Conservation (phyloP, 129 eudicot genomes). For the Centella asiatica region DNA sequence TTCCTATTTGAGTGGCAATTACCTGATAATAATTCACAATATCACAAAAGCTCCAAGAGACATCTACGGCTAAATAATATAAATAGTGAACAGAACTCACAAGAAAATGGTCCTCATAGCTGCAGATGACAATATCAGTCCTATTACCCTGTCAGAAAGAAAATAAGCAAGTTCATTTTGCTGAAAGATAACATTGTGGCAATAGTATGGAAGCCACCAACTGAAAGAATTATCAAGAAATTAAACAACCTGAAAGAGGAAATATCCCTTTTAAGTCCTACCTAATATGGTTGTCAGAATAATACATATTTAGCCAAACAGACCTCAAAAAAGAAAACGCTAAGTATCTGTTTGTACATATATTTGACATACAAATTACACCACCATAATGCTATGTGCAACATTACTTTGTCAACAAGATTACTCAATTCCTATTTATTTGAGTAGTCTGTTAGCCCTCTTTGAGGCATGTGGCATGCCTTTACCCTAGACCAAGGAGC, state of each 20-base stretch:
- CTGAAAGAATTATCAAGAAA: background rate
- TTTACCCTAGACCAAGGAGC: too few species aligned
- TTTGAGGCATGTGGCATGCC: too few species aligned
- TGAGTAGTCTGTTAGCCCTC: too few species aligned
- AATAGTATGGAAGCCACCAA: background rate
- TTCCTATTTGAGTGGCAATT: constrained; percentile 86
- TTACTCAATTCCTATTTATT: background rate
- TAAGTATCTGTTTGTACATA: background rate
- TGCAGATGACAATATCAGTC: constrained; percentile 49
- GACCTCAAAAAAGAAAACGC: background rate
- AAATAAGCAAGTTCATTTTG: background rate
- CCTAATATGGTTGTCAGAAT: background rate
- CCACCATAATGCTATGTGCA: background rate
- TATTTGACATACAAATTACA: background rate
- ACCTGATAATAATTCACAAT: constrained; percentile 39
- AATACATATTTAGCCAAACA: background rate
- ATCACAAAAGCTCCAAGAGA: constrained; percentile 5
- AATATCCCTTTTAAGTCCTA: background rate
- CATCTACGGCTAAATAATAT: constrained; percentile 9
- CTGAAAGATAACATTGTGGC: background rate
- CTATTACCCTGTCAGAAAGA: constrained; percentile 50
- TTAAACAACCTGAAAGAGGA: background rate
- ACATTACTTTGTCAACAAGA: background rate
- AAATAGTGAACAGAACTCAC: constrained; percentile 29
- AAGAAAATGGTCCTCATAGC: constrained; percentile 58